phyloP scores from a whole-genome alignment of 2,329 filamentous ascomycete species.

The Byssothecium circinans region DNA sequence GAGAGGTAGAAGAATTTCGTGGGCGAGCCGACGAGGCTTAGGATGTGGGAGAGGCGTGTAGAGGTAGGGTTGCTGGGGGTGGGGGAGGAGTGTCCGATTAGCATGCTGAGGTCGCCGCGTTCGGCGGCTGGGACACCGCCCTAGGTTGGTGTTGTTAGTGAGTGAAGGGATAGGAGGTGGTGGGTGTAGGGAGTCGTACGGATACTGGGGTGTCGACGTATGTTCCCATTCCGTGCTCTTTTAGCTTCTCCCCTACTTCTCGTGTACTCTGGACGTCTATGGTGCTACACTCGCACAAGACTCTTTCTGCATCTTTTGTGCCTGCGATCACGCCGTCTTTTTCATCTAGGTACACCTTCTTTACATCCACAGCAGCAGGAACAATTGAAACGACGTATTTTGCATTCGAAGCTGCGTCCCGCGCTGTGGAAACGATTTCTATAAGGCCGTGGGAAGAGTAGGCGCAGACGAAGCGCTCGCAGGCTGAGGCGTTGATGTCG shows the following conservation, averaged over 20 bases:
- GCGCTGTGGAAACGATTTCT: conserved; percentile 27
- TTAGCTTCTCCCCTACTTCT: conserved; percentile 24
- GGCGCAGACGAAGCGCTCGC: conserved; percentile 25
- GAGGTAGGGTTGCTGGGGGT: conserved; percentile 8
- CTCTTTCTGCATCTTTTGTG: conserved; percentile 16
- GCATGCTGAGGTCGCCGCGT: conserved; percentile 27
- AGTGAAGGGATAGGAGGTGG: too few species aligned
- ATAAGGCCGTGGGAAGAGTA: conserved; percentile 24
- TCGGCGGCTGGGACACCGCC: conserved; percentile 37
- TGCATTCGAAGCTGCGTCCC: conserved; percentile 31
- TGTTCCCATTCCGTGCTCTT: conserved; percentile 13
- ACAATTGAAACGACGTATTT: conserved; percentile 34
- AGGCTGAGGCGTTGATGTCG: conserved; percentile 29
- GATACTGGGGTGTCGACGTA: conserved; percentile 40
- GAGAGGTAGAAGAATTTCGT: conserved; percentile 35
- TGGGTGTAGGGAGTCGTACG: conserved; percentile 12
- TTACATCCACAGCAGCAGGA: conserved; percentile 29
- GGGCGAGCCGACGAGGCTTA: conserved; percentile 28
- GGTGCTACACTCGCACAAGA: conserved; percentile 38
- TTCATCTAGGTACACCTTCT: conserved; percentile 33
- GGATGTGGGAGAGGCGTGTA: conserved; percentile 13
- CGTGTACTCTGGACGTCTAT: conserved; percentile 33
- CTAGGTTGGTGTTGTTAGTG: too few species aligned
- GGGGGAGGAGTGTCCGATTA: conserved; percentile 29
- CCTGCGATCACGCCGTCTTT: conserved; percentile 28